Evolutionary conservation across 441 rosid genomes (phyloP).

Genomic region (Jatropha multifida): DNA sequence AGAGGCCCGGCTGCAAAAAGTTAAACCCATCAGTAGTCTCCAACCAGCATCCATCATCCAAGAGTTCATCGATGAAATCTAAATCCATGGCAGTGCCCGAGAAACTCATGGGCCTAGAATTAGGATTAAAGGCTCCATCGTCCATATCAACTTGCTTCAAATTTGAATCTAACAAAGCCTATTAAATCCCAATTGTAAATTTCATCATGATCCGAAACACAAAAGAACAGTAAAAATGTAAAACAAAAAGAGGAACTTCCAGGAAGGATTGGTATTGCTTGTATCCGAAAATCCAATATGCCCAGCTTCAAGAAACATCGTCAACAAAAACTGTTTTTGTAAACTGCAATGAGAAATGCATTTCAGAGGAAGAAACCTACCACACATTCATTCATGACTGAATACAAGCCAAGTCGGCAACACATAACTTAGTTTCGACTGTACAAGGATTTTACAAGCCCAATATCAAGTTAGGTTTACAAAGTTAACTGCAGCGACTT

Average conservation of each 20-base stretch:
- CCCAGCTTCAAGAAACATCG: conserved; percentile 61
- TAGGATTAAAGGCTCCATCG: conserved; percentile 45
- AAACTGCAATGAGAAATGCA: conserved; percentile 60
- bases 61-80: conserved; percentile 88
- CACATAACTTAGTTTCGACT: background rate
- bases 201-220: conserved; percentile 53
- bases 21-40: conserved; percentile 52
- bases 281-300: conserved; percentile 53
- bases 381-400: conserved; percentile 29
- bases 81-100: conserved; percentile 66
- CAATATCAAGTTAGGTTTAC: background rate
- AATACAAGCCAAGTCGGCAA: background rate
- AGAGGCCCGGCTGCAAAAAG: conserved; percentile 37
- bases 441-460: background rate
- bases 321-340: conserved; percentile 55
- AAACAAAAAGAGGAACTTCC: conserved; percentile 68
- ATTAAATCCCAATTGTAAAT: conserved; percentile 18
- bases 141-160: conserved; percentile 44
- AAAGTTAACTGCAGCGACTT: background rate
- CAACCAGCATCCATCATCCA: conserved; percentile 83
- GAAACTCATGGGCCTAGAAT: conserved; percentile 41
- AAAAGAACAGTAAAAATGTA: conserved; percentile 57
- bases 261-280: conserved; percentile 52
- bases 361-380: conserved; percentile 55
- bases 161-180: conserved; percentile 35